A percentile compares a stretch with the other conserved stretches of the same genome.
These are phyloP conservation scores for Saccharomycopsis oosterbeekiorum DNA, from an alignment of 805 yeast species.

Conservation along the genomic window DNA sequence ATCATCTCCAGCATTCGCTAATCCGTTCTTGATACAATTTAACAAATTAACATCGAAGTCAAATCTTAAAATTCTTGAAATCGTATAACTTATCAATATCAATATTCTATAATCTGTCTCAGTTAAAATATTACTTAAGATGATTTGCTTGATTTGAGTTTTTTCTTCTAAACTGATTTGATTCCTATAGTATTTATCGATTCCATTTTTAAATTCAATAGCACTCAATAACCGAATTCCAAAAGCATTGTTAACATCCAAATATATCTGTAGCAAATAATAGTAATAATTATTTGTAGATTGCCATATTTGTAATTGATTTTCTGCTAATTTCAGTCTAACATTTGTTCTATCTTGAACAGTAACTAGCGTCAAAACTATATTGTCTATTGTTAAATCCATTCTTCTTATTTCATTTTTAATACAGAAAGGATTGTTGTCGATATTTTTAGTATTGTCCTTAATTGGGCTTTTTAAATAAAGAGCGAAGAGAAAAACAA, in stretches of 20 bases:
- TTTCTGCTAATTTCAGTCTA: conserved; percentile 56
- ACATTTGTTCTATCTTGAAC: conserved; percentile 16
- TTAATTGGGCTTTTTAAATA: not conserved
- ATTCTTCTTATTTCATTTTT: not conserved
- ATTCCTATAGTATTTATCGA: conserved; percentile 78
- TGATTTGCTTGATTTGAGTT: conserved; percentile 42
- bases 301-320: conserved; percentile 64
- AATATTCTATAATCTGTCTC: conserved; percentile 69
- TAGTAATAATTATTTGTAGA: conserved; percentile 47
- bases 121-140: conserved; percentile 45
- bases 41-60: conserved; percentile 85
- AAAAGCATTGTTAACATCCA: conserved; percentile 46
- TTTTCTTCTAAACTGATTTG: conserved; percentile 64
- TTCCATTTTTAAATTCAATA: conserved; percentile 80
- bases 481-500: no score
- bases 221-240: conserved; percentile 80
- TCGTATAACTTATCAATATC: conserved; percentile 77
- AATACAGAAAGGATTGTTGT: not conserved
- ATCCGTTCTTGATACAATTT: conserved; percentile 44
- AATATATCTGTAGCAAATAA: conserved; percentile 44
- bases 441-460: not conserved
- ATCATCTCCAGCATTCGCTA: conserved; percentile 16
- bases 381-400: conserved; percentile 4
- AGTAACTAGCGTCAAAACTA: not conserved
- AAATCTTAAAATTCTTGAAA: conserved; percentile 65